A percentile compares a stretch with the other conserved stretches of the same genome.
Evolutionary conservation across 2,329 filamentous ascomycete genomes (phyloP).

Genomic region (Fusarium mexicanum): DNA sequence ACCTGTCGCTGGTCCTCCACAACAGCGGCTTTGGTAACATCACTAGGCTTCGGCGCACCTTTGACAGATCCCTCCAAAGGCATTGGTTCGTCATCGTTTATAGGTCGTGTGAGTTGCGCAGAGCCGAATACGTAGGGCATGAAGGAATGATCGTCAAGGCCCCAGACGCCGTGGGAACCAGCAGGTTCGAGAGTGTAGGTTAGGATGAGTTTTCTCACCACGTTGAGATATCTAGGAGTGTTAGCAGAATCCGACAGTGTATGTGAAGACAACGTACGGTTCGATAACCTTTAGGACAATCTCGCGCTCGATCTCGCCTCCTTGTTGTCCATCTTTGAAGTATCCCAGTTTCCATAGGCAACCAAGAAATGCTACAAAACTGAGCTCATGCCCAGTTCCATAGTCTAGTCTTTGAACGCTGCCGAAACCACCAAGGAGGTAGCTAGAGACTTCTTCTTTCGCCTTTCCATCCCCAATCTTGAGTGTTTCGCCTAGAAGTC

Average conservation of each 20-base stretch:
- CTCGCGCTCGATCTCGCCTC: slow-evolving; percentile 73
- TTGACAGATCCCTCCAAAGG: slow-evolving; percentile 82
- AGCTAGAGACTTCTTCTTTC: slow-evolving; percentile 76
- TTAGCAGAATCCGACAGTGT: background rate
- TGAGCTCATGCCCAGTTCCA: slow-evolving; percentile 94
- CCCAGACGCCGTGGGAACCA: slow-evolving; percentile 97
- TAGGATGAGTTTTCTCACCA: slow-evolving; percentile 84
- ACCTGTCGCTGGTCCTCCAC: slow-evolving; percentile 72
- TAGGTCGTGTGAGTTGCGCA: slow-evolving; percentile 84
- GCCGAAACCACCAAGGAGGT: slow-evolving; percentile 87
- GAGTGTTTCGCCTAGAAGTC: slow-evolving; percentile 45
- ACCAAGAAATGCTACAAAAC: slow-evolving; percentile 90
- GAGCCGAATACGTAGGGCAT: slow-evolving; percentile 95
- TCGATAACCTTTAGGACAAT: slow-evolving; percentile 87
- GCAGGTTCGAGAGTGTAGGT: slow-evolving; percentile 95
- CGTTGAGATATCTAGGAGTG: slow-evolving; percentile 72
- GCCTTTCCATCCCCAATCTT: slow-evolving; percentile 54
- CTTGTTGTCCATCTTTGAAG: slow-evolving; percentile 68
- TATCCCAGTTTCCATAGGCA: slow-evolving; percentile 90
- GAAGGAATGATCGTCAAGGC: slow-evolving; percentile 96
- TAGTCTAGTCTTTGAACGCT: slow-evolving; percentile 92
- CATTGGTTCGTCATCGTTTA: slow-evolving; percentile 68
- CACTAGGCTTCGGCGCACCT: slow-evolving; percentile 75
- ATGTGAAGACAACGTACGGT: slow-evolving; percentile 65
- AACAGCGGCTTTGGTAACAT: slow-evolving; percentile 71